Evolutionary conservation across 2,329 filamentous ascomycete species (phyloP), one percentile per base, ranked within the genome.

Genomic region (Claviceps maximensis): DNA sequence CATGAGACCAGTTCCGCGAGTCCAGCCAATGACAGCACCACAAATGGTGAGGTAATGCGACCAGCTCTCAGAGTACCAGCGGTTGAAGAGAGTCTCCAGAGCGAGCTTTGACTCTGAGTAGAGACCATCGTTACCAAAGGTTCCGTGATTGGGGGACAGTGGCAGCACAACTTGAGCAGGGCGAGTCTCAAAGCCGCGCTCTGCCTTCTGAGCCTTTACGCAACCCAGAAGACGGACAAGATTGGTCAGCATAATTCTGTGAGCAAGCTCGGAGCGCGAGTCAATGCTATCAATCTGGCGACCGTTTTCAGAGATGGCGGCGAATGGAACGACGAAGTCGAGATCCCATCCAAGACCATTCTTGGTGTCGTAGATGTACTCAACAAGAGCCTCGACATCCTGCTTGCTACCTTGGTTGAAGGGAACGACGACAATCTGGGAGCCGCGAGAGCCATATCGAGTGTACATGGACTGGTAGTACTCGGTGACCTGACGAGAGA

Each of bases 371-470:
- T 96, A 98, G 66, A 98, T 94, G 75, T 97, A 98, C 56, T 96
- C 80, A 51, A 98, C 78, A 8, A 98, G 78, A 47, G 89, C 89
- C 69, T 97, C 89, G 38, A 96, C 87, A 67, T 98, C 93, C 69
- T 97, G 91, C 74, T 96, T 94, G 75, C 91, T 97, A 58, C 91
- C 93, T 70, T 96, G 90, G 71, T 98, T 98, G 81, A 98, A 98
- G 49, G 94, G 93, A 53, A 97, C 94, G 53, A 98, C 93, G 42
- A 98, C 89, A 53, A 98, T 84, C 73, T 97, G 90, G 54, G 93
- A 97, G 58, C 93, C 93, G 59, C 89, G 87, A 56, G 89, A 88
- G 63, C 93, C 93, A 63, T 87, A 95, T 56, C 90, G 87, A 57
- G 90, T 87, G 70, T 98, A 98, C 87, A 98, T 97, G 54, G 89